A percentile compares a stretch with the other conserved stretches of the same genome.
These are phyloP conservation scores for Jacaranda copaia DNA, from an alignment of 257 asterid genomes.

Conservation along the genomic window DNA sequence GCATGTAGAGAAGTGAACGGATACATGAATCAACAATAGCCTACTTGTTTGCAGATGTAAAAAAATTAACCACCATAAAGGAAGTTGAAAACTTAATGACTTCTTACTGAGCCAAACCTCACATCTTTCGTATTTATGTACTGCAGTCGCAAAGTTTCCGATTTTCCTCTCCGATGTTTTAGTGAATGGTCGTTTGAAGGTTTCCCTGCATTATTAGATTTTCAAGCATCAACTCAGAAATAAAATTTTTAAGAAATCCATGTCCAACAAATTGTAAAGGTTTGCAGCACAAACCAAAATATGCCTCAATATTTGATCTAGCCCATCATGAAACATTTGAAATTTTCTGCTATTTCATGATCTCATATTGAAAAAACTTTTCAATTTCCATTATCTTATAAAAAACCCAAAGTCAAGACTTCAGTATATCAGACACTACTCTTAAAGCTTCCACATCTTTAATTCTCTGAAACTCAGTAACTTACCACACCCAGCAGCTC, in stretches of 20 bases:
- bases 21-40: background rate
- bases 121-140: slow-evolving; percentile 88
- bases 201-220: slow-evolving; percentile 52
- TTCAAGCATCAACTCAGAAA: slow-evolving; percentile 30
- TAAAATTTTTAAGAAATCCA: background rate
- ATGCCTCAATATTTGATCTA: background rate
- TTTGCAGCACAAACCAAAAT: background rate
- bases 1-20: background rate
- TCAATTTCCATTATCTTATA: background rate
- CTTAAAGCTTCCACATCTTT: background rate
- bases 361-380: background rate
- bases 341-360: slow-evolving; percentile 3
- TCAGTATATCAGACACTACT: background rate
- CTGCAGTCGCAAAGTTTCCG: slow-evolving; percentile 83
- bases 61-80: background rate
- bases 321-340: background rate
- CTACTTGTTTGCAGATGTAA: background rate
- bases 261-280: background rate
- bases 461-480: background rate
- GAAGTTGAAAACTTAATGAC: slow-evolving; percentile 14
- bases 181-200: slow-evolving; percentile 40
- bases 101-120: slow-evolving; percentile 71
- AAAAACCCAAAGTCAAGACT: background rate
- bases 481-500: background rate
- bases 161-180: slow-evolving; percentile 88